A percentile compares a stretch with the other conserved stretches of the same genome.
These are phyloP conservation scores for Kalmanozyma brasiliensis DNA, from an alignment of 1,284 basidiomycete species.

Conservation along the genomic window DNA sequence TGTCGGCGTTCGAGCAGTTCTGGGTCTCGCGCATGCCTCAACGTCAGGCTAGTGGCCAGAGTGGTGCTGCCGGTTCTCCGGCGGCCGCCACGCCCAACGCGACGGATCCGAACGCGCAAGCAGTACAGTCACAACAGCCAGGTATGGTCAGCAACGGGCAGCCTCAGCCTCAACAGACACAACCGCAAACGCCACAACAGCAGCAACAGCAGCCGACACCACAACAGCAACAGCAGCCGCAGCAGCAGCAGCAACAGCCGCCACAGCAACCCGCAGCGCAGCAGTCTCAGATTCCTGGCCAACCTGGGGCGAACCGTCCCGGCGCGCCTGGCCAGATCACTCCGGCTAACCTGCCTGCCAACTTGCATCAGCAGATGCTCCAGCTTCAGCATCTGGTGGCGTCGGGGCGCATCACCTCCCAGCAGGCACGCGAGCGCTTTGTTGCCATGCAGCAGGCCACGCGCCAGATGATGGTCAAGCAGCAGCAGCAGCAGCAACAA, in stretches of 20 bases:
- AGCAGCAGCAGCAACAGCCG: conserved; percentile 4
- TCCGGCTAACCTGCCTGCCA: conserved; percentile 36
- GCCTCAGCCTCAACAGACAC: conserved; percentile 12
- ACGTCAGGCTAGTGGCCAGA: conserved; percentile 39
- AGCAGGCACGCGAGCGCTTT: conserved; percentile 59
- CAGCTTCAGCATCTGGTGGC: conserved; percentile 56
- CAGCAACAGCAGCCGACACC: conserved; percentile 20
- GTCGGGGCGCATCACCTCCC: conserved; percentile 54
- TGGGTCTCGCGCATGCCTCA: conserved; percentile 59
- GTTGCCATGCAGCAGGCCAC: conserved; percentile 57
- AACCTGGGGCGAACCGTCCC: conserved; percentile 13
- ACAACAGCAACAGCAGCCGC: conserved; percentile 19
- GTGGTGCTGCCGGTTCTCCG: conserved; percentile 30
- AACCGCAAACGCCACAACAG: conserved; percentile 13
- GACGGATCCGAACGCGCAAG: conserved; percentile 15
- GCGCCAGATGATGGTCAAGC: conserved; percentile 49
- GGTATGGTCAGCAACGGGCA: background rate
- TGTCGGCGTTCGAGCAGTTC: conserved; percentile 59
- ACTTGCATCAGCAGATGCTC: conserved; percentile 55
- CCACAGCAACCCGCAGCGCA: conserved; percentile 9
- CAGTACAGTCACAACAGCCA: conserved; percentile 11
- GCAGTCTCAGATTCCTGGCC: conserved; percentile 6
- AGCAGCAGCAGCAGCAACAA: conserved; percentile 34
- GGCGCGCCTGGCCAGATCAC: conserved; percentile 18
- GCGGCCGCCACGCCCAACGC: conserved; percentile 16